Evolutionary conservation across 768 basidiomycete species (phyloP).

Genomic region (Saitozyma sp.): DNA sequence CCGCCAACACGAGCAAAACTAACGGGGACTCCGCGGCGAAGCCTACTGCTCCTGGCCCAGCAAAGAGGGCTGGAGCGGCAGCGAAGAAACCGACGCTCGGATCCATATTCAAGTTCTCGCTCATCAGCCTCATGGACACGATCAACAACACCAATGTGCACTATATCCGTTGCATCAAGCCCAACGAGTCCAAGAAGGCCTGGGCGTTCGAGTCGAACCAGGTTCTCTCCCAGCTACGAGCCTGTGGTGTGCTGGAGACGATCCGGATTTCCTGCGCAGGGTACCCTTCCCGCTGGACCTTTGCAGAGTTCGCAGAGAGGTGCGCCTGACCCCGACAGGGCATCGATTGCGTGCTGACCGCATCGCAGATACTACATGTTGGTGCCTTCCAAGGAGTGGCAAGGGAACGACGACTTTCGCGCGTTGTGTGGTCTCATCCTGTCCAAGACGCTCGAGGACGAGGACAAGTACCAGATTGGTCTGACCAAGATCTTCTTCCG

Average conservation of each 20-base stretch:
- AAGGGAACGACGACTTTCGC: slow-evolving; percentile 69
- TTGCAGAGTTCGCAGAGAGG: slow-evolving; percentile 98
- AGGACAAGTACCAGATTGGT: slow-evolving; percentile 95
- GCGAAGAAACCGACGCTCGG: slow-evolving; percentile 94
- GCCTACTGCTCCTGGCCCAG: slow-evolving; percentile 58
- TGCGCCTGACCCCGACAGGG: slow-evolving; percentile 52
- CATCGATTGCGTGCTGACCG: not conserved
- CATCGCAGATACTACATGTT: slow-evolving; percentile 89
- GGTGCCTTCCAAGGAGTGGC: slow-evolving; percentile 81
- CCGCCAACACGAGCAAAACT: slow-evolving; percentile 68
- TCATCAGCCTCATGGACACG: slow-evolving; percentile 94
- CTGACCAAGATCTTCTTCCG: slow-evolving; percentile 99
- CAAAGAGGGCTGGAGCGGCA: slow-evolving; percentile 46
- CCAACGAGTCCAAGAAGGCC: slow-evolving; percentile 91
- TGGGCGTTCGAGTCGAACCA: slow-evolving; percentile 98
- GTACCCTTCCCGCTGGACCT: slow-evolving; percentile 97
- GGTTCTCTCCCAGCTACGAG: slow-evolving; percentile 88
- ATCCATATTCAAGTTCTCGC: slow-evolving; percentile 94
- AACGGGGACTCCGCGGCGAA: slow-evolving; percentile 63
- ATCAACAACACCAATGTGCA: slow-evolving; percentile 96
- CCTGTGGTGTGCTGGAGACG: slow-evolving; percentile 98
- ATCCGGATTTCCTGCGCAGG: slow-evolving; percentile 98
- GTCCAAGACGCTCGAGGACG: slow-evolving; percentile 80
- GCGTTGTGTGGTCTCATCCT: slow-evolving; percentile 81
- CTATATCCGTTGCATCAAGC: slow-evolving; percentile 99